Percentiles rank a stretch among this genome's conserved stretches.
These are phyloP conservation scores for Musa itinerans DNA, from an alignment of 176 grass and related monocot genomes.

Conservation along the genomic window DNA sequence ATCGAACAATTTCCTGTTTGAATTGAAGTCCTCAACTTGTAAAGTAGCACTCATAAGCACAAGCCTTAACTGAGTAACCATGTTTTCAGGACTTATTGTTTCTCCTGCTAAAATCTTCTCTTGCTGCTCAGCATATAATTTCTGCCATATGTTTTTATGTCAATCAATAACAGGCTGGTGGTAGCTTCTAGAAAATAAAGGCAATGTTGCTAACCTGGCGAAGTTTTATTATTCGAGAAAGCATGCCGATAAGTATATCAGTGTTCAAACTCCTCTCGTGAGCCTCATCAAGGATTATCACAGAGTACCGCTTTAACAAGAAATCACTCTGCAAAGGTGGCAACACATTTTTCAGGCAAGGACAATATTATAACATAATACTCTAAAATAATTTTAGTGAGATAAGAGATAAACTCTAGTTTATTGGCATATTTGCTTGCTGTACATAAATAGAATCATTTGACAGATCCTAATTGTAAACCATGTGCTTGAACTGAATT, in stretches of 20 bases:
- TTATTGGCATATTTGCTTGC: neutral
- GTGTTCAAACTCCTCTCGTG: constrained; percentile 99
- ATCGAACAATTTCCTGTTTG: constrained; percentile 77
- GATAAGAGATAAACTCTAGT: neutral
- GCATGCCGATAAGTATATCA: constrained; percentile 95
- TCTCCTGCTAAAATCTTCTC: constrained; percentile 40
- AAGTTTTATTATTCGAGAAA: constrained; percentile 81
- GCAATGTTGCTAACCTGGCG: constrained; percentile 45
- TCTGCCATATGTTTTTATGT: constrained; percentile 28
- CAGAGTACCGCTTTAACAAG: constrained; percentile 63
- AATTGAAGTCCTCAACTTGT: constrained; percentile 75
- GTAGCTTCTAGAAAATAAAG: neutral
- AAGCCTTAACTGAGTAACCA: constrained; percentile 68
- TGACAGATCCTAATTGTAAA: neutral
- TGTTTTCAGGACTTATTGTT: constrained; percentile 43
- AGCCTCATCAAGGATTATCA: constrained; percentile 97
- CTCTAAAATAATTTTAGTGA: neutral
- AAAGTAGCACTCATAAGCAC: constrained; percentile 97
- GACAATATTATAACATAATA: constrained; percentile 1
- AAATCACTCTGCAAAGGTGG: constrained; percentile 57
- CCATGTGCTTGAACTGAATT: neutral
- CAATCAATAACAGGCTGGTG: constrained; percentile 10
- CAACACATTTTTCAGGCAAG: neutral
- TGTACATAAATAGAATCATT: constrained; percentile 2
- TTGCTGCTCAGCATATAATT: constrained; percentile 59